phyloP scores from a whole-genome alignment of 441 rosid species.

The Erysimum pusillum region DNA sequence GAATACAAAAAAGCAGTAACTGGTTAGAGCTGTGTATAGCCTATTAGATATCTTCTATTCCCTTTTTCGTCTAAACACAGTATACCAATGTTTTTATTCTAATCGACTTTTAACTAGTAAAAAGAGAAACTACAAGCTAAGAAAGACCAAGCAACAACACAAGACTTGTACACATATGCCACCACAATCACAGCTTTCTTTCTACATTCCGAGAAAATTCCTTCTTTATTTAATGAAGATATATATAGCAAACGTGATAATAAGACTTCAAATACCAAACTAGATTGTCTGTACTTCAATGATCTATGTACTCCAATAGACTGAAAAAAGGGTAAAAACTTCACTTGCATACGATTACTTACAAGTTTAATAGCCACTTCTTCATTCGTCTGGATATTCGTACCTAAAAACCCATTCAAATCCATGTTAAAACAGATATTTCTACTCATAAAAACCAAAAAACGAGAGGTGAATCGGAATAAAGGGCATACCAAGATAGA shows the following conservation, averaged over 20 bases:
- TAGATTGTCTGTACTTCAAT: slow-evolving; percentile 8
- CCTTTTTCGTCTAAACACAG: slow-evolving; percentile 8
- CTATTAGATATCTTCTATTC: slow-evolving; percentile 6
- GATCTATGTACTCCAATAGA: slow-evolving; percentile 4
- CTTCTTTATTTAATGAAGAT: slow-evolving; percentile 18
- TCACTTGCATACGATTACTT: slow-evolving; percentile 32
- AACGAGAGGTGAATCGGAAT: neutral
- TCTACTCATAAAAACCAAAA: neutral
- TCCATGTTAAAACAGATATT: slow-evolving; percentile 11
- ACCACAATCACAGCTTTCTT: slow-evolving; percentile 35
- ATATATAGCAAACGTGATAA: slow-evolving; percentile 24
- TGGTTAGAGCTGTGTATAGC: slow-evolving; percentile 2
- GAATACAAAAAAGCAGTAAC: slow-evolving; percentile 25
- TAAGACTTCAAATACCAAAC: slow-evolving; percentile 18
- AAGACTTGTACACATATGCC: slow-evolving; percentile 17
- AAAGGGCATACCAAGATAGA: slow-evolving; percentile 48
- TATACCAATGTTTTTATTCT: neutral
- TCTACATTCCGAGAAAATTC: slow-evolving; percentile 12
- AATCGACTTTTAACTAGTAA: slow-evolving; percentile 5
- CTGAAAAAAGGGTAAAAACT: neutral
- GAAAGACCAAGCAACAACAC: slow-evolving; percentile 23
- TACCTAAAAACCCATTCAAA: slow-evolving; percentile 43
- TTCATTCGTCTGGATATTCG: slow-evolving; percentile 59
- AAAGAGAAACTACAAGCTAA: slow-evolving; percentile 32
- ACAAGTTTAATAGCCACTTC: slow-evolving; percentile 67